Percentiles rank a stretch among this genome's conserved stretches.
Conservation (phyloP, 139 green algal genomes). For the Mesotaenium endlicherianum region DNA sequence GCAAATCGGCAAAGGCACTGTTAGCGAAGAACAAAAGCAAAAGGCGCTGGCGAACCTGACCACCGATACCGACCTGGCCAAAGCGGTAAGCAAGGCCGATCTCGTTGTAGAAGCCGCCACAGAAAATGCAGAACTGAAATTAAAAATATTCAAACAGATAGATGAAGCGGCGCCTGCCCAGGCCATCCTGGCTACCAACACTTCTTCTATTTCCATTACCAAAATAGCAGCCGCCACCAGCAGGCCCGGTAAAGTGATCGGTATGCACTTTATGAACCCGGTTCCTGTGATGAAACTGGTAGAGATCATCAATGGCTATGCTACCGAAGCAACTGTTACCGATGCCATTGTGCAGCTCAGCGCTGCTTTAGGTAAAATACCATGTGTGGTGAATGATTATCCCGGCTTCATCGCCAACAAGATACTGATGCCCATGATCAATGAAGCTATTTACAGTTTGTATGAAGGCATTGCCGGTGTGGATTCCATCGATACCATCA, state of each 20-base stretch:
- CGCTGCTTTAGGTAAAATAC: too few species aligned
- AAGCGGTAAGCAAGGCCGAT: too few species aligned
- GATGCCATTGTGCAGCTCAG: too few species aligned
- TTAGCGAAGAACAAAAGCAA: too few species aligned
- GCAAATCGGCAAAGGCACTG: too few species aligned
- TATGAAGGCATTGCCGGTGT: too few species aligned
- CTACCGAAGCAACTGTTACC: too few species aligned
- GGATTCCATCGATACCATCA: too few species aligned
- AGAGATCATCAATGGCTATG: slow-evolving; percentile 45
- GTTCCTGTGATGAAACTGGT: slow-evolving; percentile 82
- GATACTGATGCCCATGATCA: slow-evolving; percentile 92
- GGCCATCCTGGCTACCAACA: slow-evolving; percentile 85
- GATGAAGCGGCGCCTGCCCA: slow-evolving; percentile 53
- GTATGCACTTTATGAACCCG: not conserved
- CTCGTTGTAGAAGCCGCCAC: slow-evolving; percentile 83
- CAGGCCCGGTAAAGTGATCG: not conserved
- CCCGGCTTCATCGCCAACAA: slow-evolving; percentile 90
- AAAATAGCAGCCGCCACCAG: not conserved
- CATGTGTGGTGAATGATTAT: too few species aligned
- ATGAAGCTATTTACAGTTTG: too few species aligned
- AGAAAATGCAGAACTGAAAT: slow-evolving; percentile 78
- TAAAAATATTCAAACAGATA: slow-evolving; percentile 66
- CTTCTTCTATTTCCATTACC: slow-evolving; percentile 52
- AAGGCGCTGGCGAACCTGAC: too few species aligned
- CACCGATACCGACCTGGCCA: too few species aligned